Conservation (phyloP, 768 basidiomycete genomes). For the Floccularia luteovirens region DNA sequence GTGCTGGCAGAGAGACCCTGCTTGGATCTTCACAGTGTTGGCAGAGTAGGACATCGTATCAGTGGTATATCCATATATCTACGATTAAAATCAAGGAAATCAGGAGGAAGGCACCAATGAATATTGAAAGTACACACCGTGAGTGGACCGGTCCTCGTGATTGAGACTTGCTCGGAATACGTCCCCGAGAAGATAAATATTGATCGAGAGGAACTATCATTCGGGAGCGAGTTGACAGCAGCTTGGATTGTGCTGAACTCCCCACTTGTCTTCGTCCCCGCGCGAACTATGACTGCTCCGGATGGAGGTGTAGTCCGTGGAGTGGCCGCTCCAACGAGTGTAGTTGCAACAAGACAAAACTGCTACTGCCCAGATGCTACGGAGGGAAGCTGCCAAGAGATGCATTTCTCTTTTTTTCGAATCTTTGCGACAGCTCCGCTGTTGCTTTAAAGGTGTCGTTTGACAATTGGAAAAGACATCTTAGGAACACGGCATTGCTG, state of each 20-base stretch:
- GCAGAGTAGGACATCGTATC: slow-evolving; percentile 26
- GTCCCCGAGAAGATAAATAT: slow-evolving; percentile 35
- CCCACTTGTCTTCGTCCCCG: slow-evolving; percentile 20
- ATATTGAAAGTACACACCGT: slow-evolving; percentile 13
- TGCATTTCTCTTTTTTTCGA: too few relatives aligned
- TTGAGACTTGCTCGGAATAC: slow-evolving; percentile 27
- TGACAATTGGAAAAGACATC: too few relatives aligned
- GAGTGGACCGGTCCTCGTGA: slow-evolving; percentile 24
- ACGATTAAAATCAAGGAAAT: neutral
- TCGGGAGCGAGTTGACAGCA: slow-evolving; percentile 24
- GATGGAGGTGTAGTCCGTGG: slow-evolving; percentile 25
- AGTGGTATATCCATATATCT: slow-evolving; percentile 39
- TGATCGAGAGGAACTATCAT: slow-evolving; percentile 18
- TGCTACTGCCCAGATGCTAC: too few relatives aligned
- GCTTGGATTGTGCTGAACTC: slow-evolving; percentile 25
- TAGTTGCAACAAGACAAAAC: too few relatives aligned
- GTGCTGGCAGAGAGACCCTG: slow-evolving; percentile 21
- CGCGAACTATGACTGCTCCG: slow-evolving; percentile 26
- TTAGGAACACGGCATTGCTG: too few relatives aligned
- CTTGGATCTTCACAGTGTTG: slow-evolving; percentile 33
- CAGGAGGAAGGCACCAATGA: neutral
- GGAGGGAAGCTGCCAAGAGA: too few relatives aligned
- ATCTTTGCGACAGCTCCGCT: too few relatives aligned
- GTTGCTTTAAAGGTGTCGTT: too few relatives aligned
- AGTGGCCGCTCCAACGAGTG: slow-evolving; percentile 14